phyloP scores from a whole-genome alignment of 2,329 filamentous ascomycete genomes.

The Fusarium tuaranense region DNA sequence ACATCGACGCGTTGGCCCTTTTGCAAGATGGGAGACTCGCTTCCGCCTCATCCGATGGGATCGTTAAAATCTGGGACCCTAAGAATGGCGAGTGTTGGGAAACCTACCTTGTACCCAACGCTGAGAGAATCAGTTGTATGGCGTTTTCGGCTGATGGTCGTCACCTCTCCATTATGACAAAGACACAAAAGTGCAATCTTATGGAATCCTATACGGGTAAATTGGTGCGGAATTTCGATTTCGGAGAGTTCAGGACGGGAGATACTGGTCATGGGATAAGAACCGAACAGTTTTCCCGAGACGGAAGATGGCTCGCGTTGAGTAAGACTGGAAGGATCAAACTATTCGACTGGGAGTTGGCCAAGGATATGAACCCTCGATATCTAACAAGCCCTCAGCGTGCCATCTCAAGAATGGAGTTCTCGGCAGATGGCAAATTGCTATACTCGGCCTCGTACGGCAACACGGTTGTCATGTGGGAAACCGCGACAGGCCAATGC shows the following conservation, averaged over 20 bases:
- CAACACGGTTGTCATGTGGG: not conserved
- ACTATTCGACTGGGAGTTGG: not conserved
- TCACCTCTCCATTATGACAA: not conserved
- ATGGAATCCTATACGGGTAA: no score
- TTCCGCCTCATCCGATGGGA: not conserved
- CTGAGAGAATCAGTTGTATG: not conserved
- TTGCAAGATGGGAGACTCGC: not conserved
- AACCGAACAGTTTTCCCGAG: no score
- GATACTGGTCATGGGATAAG: no score
- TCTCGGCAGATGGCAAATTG: not conserved
- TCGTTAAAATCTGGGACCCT: not conserved
- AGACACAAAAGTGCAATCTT: no score
- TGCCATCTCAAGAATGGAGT: not conserved
- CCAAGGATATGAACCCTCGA: not conserved
- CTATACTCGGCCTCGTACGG: not conserved
- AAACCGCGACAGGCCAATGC: not conserved
- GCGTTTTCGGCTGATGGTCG: not conserved
- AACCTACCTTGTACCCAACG: not conserved
- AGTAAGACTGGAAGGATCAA: no score
- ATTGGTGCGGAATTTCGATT: no score
- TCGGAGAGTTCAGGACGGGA: no score
- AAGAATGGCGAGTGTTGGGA: not conserved
- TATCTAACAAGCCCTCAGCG: not conserved
- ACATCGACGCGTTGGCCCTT: no score
- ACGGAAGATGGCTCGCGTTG: no score